Conservation (phyloP, 257 asterid species). For the Fraxinus quadrangulata region DNA sequence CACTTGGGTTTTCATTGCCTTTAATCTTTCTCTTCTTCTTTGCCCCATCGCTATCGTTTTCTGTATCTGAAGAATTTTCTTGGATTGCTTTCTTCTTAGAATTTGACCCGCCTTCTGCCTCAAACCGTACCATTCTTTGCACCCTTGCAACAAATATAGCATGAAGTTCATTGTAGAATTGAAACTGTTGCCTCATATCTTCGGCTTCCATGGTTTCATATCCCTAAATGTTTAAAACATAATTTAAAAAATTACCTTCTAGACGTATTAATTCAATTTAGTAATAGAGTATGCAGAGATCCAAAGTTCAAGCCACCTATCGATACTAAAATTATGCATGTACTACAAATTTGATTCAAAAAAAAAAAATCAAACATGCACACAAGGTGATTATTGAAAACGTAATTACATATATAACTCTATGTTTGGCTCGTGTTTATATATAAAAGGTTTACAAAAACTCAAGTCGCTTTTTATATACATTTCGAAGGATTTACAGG, state of each 20-base stretch:
- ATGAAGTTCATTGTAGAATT: constrained; percentile 82
- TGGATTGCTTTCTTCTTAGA: neutral
- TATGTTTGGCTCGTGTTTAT: too few relatives aligned
- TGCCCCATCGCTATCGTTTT: neutral
- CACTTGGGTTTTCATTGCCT: neutral
- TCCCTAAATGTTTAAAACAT: constrained; percentile 49
- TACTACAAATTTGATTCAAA: too few relatives aligned
- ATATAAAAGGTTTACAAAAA: too few relatives aligned
- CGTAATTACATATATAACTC: too few relatives aligned
- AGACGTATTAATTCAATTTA: too few relatives aligned
- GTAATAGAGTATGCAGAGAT: too few relatives aligned
- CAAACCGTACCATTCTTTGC: constrained; percentile 91
- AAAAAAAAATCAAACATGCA: neutral
- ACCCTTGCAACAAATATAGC: constrained; percentile 67
- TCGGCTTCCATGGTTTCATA: constrained; percentile 85
- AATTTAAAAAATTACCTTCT: neutral
- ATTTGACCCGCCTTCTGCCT: constrained; percentile 70
- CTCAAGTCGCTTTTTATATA: too few relatives aligned
- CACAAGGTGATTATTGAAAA: neutral
- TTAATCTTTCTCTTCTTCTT: constrained; percentile 1
- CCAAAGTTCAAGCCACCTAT: too few relatives aligned
- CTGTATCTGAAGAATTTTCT: neutral
- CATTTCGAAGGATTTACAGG: too few relatives aligned
- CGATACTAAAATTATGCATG: too few relatives aligned
- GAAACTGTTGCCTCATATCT: constrained; percentile 82